Evolutionary conservation across 1,284 basidiomycete species (phyloP), one percentile per base, ranked within the genome.

Genomic region (Leccinum pachyderme): DNA sequence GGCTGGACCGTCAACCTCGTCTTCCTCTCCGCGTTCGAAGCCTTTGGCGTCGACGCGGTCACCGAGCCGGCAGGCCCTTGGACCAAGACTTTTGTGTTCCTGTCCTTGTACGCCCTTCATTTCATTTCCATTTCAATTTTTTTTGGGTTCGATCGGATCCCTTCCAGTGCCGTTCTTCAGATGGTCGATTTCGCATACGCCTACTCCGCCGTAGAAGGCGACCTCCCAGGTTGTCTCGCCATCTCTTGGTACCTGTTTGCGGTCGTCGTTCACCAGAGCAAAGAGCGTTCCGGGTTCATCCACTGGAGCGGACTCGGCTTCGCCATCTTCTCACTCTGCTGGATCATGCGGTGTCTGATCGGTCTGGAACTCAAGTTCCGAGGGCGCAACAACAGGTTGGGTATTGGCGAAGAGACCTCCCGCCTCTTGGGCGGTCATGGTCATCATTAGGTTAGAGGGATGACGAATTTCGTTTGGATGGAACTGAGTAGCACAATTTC

Each of bases 1-100:
- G 94, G 94, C 52, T 96, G 94, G 89, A 91, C 91, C 6, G 93
- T 93, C 55, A 86, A 93, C 45, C 85, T 97, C 57, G 86, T 96
- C 63, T 81, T 97, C 62, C 77, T 96, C 58, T 89, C 92, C 43
- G 89, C 82, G 2, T 97, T 98, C 71, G 89, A 95, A 71, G 93
- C 93, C 0, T 96, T 96, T 63, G 95, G 95, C 58, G 84, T 88
- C 52, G 82, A 95, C 67, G 84, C 90, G 2, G 70, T 81, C 62
- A 77, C 76, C 37, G 78, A 90, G 63, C 76, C 77, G 37, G 87
- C 92, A 1, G 92, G 89, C 18, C 72, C 92, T 60, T 93, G 91
- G 85, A 96, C 93, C 65, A 95, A 96, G 71, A 81, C 90, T 57
- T 89, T 90, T 59, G 93, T 95, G 55, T 96, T 97, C 83, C 78